Evolutionary conservation across 345 rosid genomes (phyloP).

Genomic region (Ceriops tagal): DNA sequence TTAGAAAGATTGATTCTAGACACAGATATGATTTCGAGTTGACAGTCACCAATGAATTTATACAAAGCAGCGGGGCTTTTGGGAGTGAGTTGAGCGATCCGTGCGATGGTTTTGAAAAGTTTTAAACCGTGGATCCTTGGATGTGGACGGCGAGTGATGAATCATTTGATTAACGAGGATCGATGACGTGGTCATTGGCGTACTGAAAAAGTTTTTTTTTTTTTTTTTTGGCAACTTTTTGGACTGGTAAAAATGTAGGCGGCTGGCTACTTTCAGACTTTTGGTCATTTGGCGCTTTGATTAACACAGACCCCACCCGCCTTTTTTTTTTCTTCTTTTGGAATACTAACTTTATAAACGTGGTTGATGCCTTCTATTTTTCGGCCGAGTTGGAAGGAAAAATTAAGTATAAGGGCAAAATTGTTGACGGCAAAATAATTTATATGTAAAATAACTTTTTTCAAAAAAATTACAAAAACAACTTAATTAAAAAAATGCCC

Average conservation of each 20-base stretch:
- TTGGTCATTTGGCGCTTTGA: no score
- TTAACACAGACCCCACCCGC: no score
- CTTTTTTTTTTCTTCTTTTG: no score
- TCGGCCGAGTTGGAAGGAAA: no score
- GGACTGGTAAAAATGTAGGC: not conserved
- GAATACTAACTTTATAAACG: no score
- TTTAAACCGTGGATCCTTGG: conserved; percentile 10
- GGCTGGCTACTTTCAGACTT: not conserved
- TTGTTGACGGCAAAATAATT: no score
- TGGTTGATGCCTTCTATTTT: no score
- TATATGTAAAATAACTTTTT: no score
- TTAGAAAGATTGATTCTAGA: not conserved
- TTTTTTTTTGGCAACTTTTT: not conserved
- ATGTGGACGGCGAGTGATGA: conserved; percentile 17
- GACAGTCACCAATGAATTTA: no score
- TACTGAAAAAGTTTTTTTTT: not conserved
- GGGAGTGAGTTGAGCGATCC: conserved; percentile 2
- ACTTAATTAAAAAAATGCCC: no score
- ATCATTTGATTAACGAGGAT: conserved; percentile 1
- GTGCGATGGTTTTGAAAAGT: not conserved
- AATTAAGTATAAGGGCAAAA: no score
- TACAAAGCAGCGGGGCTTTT: not conserved
- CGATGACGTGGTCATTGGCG: conserved; percentile 26
- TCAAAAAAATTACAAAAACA: no score
- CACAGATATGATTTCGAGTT: rapidly evolving